phyloP scores from a whole-genome alignment of 306 rosid species.

The Inga leiocalycina region DNA sequence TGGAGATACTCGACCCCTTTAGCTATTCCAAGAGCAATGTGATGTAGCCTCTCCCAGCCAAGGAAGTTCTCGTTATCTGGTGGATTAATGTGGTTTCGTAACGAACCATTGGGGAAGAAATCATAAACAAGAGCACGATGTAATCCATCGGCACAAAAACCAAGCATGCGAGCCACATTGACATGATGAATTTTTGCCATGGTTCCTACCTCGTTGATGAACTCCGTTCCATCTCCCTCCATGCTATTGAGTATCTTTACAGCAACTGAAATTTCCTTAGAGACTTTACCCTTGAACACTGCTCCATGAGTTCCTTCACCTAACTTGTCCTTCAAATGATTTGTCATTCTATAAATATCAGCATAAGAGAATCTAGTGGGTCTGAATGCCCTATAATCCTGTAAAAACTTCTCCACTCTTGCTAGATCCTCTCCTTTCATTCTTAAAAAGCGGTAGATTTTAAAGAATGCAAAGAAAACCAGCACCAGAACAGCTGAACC shows the following conservation, averaged over 20 bases:
- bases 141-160: slow-evolving; percentile 49
- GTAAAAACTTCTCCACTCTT: slow-evolving; percentile 33
- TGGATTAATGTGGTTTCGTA: slow-evolving; percentile 30
- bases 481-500: slow-evolving; percentile 8
- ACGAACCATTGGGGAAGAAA: slow-evolving; percentile 42
- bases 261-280: slow-evolving; percentile 30
- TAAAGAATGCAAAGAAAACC: background rate
- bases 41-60: slow-evolving; percentile 38
- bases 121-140: slow-evolving; percentile 48
- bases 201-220: slow-evolving; percentile 41
- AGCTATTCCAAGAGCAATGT: slow-evolving; percentile 43
- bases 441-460: background rate
- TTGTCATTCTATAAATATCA: slow-evolving; percentile 47
- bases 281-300: slow-evolving; percentile 43
- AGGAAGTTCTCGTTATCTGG: slow-evolving; percentile 16
- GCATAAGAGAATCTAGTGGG: slow-evolving; percentile 47
- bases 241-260: slow-evolving; percentile 30
- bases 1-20: slow-evolving; percentile 55
- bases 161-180: slow-evolving; percentile 48
- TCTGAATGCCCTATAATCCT: slow-evolving; percentile 49
- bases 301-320: slow-evolving; percentile 52
- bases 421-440: slow-evolving; percentile 18
- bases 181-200: slow-evolving; percentile 52
- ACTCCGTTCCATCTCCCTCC: slow-evolving; percentile 36
- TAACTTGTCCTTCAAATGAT: slow-evolving; percentile 36